Base-by-base conservation (phyloP, 352 stramenopile species). In the Globisporangium camurandrum region DNA sequence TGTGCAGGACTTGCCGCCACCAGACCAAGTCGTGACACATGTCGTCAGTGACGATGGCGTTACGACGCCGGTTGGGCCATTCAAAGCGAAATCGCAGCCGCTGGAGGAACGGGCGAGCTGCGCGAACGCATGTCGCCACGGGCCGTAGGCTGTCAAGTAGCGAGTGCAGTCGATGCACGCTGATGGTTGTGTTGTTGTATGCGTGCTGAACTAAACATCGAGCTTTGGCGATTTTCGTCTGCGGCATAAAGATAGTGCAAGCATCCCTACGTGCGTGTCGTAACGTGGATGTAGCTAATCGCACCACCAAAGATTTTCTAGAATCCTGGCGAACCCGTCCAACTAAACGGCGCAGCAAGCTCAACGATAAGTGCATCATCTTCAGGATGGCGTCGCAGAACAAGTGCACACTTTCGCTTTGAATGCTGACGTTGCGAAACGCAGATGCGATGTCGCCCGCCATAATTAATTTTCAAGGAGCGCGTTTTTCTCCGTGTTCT, bases 301-400 rank as follows among this genome's bases (percentile, higher is more conserved):
- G 22, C 31, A 9, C 58, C 49, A 11, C 58, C 53, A 2, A 37
- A 33, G 11, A 61, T 47, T n/a, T 57, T 44, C 43, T 59, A 51
- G 27, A 56, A 56, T 0, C 43, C 51, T 28, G 44, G 51, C 0
- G 48, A 62, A 5, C 52, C 53, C 2, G 47, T 56, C 54, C 59
- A 63, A 0, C 54, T 46, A 22, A 67, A 54, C 0, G 40, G 49
- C 1, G 46, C 42, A 4, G 54, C n/a, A 1, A 63, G 19, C 23
- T 63, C 55, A 4, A 67, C 49, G 27, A 64, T 51, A 3, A 67
- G 42, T 1, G 51, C 47, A 39, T 64, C 31, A 1, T 63, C 34
- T 37, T 64, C 2, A 49, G 24, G 17, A 67, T 61, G 0, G n/a
- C n/a, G 0, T 38, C 60, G 17, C 41, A 37, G 5, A 64, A 57